Evolutionary conservation across 768 basidiomycete genomes (phyloP).

Genomic region (Chalciporus pseudorubinellus): DNA sequence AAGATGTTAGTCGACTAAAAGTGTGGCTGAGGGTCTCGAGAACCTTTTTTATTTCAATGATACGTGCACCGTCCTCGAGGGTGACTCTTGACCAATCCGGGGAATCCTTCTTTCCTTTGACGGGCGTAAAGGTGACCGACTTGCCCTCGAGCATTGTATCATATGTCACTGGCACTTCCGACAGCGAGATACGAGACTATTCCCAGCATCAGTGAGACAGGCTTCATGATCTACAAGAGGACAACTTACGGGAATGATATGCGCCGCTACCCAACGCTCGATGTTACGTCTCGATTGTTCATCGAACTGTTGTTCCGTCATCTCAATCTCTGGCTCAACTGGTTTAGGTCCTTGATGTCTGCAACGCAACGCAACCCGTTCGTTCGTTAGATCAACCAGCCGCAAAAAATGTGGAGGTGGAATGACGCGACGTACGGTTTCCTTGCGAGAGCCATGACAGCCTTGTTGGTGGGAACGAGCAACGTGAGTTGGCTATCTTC

Average conservation of each 20-base stretch:
- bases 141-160: constrained; percentile 59
- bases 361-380: background rate
- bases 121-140: constrained; percentile 51
- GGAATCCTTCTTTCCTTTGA: constrained; percentile 30
- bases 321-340: constrained; percentile 44
- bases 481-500: constrained; percentile 45
- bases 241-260: constrained; percentile 71
- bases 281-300: constrained; percentile 61
- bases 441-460: constrained; percentile 72
- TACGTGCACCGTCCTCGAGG: constrained; percentile 53
- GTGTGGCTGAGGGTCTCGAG: too few species aligned
- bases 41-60: constrained; percentile 64
- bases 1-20: too few species aligned
- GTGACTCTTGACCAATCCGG: constrained; percentile 60
- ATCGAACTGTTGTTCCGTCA: constrained; percentile 69
- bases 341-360: constrained; percentile 60
- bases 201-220: too few species aligned
- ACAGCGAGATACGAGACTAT: constrained; percentile 46
- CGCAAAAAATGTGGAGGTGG: background rate
- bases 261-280: constrained; percentile 76
- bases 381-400: background rate
- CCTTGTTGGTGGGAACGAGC: constrained; percentile 85
- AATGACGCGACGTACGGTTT: constrained; percentile 64
- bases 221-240: too few species aligned
- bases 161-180: constrained; percentile 39